phyloP scores from a whole-genome alignment of 768 basidiomycete genomes.

The Coprinellus aureogranulatus region DNA sequence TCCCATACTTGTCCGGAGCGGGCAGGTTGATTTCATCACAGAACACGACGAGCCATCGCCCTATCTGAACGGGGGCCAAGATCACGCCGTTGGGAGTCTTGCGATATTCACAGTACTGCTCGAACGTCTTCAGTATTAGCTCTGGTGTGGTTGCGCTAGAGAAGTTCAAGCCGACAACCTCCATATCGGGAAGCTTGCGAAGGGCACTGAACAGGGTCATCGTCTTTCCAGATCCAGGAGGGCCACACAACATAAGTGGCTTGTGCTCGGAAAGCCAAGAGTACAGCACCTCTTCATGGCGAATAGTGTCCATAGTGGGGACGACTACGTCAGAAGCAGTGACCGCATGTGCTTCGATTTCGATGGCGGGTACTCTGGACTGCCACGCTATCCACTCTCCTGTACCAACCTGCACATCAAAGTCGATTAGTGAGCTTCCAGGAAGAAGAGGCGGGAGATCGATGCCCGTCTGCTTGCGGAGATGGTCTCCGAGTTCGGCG shows the following conservation, averaged over 20 bases:
- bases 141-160: conserved; percentile 98
- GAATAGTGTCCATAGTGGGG: conserved; percentile 96
- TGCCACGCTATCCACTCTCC: conserved; percentile 95
- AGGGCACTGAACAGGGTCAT: conserved; percentile 99
- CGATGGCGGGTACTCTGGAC: conserved; percentile 86
- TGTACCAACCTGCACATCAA: conserved; percentile 81
- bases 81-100: conserved; percentile 99
- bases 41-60: conserved; percentile 98
- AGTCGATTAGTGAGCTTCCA: conserved; percentile 89
- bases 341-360: conserved; percentile 95
- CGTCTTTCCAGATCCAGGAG: conserved; percentile 99
- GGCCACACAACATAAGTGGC: conserved; percentile 95
- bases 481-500: conserved; percentile 84
- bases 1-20: conserved; percentile 95
- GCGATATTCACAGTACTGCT: conserved; percentile 98
- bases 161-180: conserved; percentile 98
- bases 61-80: conserved; percentile 90
- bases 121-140: conserved; percentile 97
- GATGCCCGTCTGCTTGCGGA: conserved; percentile 81
- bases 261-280: conserved; percentile 99
- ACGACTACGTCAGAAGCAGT: conserved; percentile 96
- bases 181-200: conserved; percentile 96
- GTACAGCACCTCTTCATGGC: conserved; percentile 97
- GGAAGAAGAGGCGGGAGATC: conserved; percentile 77
- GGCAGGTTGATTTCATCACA: conserved; percentile 99